Conservation (phyloP, 345 rosid species). For the Euphorbia tirucalli region DNA sequence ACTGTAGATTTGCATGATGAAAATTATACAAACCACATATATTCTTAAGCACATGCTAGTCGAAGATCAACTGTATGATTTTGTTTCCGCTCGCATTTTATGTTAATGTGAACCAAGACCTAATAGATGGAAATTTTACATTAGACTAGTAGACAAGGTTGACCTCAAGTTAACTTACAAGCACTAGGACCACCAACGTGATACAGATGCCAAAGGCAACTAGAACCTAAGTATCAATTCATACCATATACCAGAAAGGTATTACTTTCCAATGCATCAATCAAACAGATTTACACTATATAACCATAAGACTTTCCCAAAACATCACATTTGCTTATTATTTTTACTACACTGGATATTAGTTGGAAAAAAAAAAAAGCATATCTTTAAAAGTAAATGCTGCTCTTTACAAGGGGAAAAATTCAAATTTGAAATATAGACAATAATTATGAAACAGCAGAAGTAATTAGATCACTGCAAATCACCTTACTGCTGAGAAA, state of each 20-base stretch:
- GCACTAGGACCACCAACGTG: neutral
- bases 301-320: neutral
- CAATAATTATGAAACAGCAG: neutral
- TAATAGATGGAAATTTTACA: neutral
- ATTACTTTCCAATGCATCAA: neutral
- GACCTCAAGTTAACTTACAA: neutral
- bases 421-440: neutral
- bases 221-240: neutral
- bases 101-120: neutral
- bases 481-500: slow-evolving; percentile 71
- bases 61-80: neutral
- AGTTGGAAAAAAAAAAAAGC: no score
- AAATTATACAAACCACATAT: neutral
- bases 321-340: no score
- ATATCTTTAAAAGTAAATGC: no score
- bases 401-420: neutral
- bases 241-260: neutral
- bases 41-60: neutral
- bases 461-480: neutral
- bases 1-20: neutral
- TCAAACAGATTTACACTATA: neutral
- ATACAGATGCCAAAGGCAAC: neutral
- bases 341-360: no score
- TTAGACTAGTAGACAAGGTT: neutral
- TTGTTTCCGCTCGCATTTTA: neutral